Evolutionary conservation across 129 eudicot species (phyloP).

Genomic region (Tagetes erecta): DNA sequence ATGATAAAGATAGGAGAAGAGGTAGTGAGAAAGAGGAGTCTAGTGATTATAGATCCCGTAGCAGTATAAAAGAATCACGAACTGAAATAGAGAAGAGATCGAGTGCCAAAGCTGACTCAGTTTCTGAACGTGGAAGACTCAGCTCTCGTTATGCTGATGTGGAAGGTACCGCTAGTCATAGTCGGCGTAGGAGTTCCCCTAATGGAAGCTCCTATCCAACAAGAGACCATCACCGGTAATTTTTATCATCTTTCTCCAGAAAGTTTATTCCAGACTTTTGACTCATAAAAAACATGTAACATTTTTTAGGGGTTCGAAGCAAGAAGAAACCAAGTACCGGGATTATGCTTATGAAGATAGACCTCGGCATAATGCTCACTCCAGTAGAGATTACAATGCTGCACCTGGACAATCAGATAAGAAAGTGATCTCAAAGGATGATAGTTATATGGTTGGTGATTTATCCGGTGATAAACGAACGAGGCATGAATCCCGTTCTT

Average conservation of each 20-base stretch:
- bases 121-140: constrained; percentile 61
- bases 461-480: constrained; percentile 52
- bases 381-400: constrained; percentile 54
- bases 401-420: constrained; percentile 53
- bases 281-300: neutral
- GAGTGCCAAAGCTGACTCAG: constrained; percentile 47
- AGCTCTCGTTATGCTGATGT: constrained; percentile 52
- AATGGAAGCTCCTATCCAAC: constrained; percentile 55
- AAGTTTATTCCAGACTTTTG: neutral
- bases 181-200: constrained; percentile 72
- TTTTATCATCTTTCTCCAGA: neutral
- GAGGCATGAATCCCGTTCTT: constrained; percentile 48
- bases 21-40: constrained; percentile 59
- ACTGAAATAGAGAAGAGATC: constrained; percentile 63
- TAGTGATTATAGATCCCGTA: constrained; percentile 55
- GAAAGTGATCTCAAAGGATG: constrained; percentile 55
- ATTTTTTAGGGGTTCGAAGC: constrained; percentile 52
- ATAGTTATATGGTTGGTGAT: constrained; percentile 47
- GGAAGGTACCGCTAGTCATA: constrained; percentile 46
- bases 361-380: constrained; percentile 44
- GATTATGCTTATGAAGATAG: constrained; percentile 63
- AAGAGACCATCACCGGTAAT: constrained; percentile 65
- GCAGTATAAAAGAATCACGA: constrained; percentile 55
- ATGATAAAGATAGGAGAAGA: constrained; percentile 70
- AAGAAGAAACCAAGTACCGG: constrained; percentile 69